Conservation (phyloP, 139 green algal species). For the Chlorokybus atmophyticus region DNA sequence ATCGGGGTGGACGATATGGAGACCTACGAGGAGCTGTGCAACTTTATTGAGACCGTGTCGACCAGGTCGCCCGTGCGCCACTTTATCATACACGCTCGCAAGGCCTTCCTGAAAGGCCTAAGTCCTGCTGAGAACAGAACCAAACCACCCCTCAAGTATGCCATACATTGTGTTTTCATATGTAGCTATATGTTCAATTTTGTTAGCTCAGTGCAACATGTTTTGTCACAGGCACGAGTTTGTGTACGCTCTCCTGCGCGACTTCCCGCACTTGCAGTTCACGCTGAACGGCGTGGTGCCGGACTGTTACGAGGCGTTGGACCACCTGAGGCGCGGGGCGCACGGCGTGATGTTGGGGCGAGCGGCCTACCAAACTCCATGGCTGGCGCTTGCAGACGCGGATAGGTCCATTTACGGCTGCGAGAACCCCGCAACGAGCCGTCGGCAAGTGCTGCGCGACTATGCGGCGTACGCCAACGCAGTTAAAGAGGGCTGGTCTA, state of each 20-base stretch:
- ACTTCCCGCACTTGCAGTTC: slow-evolving; percentile 82
- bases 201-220: too few relatives aligned
- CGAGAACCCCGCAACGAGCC: too few relatives aligned
- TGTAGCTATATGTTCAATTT: slow-evolving; percentile 4
- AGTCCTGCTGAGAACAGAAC: slow-evolving; percentile 74
- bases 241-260: slow-evolving; percentile 65
- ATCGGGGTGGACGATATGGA: slow-evolving; percentile 37
- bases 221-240: slow-evolving; percentile 61
- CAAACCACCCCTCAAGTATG: slow-evolving; percentile 19
- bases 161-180: background rate
- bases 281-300: slow-evolving; percentile 48
- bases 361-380: slow-evolving; percentile 73
- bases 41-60: slow-evolving; percentile 23
- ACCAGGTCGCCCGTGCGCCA: slow-evolving; percentile 37
- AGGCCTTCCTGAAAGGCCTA: slow-evolving; percentile 81
- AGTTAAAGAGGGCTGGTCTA: too few relatives aligned
- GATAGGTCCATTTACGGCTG: too few relatives aligned
- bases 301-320: slow-evolving; percentile 13
- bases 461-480: too few relatives aligned
- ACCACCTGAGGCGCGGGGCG: slow-evolving; percentile 22
- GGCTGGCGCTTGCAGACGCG: too few relatives aligned
- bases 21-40: slow-evolving; percentile 27
- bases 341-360: slow-evolving; percentile 84
- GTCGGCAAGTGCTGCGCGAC: too few relatives aligned
- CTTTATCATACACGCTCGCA: slow-evolving; percentile 88